Evolutionary conservation across 106 monocot species (phyloP).

Genomic region (Xerophyta viscosa): DNA sequence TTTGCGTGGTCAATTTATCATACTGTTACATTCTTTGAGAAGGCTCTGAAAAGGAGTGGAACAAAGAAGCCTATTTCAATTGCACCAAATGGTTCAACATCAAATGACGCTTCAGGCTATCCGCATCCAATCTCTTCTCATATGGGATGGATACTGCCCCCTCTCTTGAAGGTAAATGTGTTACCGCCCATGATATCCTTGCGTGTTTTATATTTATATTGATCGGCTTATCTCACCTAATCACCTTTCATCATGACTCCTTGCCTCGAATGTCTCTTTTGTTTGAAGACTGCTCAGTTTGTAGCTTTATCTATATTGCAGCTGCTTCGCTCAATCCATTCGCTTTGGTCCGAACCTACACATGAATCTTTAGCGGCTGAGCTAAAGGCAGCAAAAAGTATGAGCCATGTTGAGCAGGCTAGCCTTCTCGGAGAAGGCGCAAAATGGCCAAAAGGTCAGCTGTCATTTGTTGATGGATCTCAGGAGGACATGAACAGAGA

Average conservation of each 20-base stretch:
- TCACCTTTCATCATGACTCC: too few relatives aligned
- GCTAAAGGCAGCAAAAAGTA: conserved; percentile 70
- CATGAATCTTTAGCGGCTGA: conserved; percentile 52
- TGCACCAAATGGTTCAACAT: conserved; percentile 17
- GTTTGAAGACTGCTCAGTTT: not conserved
- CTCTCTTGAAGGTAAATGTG: conserved; percentile 83
- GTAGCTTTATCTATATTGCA: conserved; percentile 22
- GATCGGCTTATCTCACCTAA: too few relatives aligned
- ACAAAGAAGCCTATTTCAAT: conserved; percentile 37
- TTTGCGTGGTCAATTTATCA: conserved; percentile 96
- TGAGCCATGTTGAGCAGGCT: conserved; percentile 60
- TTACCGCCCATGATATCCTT: too few relatives aligned
- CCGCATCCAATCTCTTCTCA: conserved; percentile 84
- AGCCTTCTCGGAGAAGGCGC: conserved; percentile 78
- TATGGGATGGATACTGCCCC: conserved; percentile 93
- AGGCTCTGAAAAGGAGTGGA: conserved; percentile 94
- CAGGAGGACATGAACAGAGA: conserved; percentile 41
- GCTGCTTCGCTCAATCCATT: conserved; percentile 74
- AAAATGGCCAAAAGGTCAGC: conserved; percentile 46
- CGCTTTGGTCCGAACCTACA: conserved; percentile 74
- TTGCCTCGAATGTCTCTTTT: too few relatives aligned
- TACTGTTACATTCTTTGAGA: conserved; percentile 87
- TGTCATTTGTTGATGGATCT: conserved; percentile 37
- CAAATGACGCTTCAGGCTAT: conserved; percentile 20
- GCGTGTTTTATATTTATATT: too few relatives aligned